Conservation (phyloP, 2,329 filamentous ascomycete species). For the Colletotrichum sansevieriae region DNA sequence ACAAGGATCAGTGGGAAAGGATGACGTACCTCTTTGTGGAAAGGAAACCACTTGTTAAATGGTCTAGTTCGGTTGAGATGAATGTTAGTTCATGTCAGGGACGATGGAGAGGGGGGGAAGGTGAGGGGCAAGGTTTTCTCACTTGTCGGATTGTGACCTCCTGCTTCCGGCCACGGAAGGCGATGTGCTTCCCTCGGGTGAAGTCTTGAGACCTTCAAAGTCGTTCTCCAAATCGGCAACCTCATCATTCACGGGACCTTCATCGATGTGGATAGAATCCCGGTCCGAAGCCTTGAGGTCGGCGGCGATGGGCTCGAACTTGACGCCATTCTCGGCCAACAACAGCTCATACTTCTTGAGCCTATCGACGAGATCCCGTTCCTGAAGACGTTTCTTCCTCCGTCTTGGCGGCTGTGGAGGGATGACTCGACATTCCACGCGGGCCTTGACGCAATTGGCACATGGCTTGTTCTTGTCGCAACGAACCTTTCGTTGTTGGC, state of each 20-base stretch:
- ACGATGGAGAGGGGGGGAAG: neutral
- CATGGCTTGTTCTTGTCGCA: constrained; percentile 82
- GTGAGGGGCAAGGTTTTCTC: constrained; percentile 14
- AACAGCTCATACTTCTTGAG: constrained; percentile 77
- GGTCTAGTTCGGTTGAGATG: constrained; percentile 16
- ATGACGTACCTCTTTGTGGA: constrained; percentile 63
- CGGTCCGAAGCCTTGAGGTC: constrained; percentile 55
- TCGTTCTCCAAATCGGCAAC: constrained; percentile 69
- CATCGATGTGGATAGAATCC: constrained; percentile 27
- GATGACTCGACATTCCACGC: constrained; percentile 71
- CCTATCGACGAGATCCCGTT: constrained; percentile 78
- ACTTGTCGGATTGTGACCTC: constrained; percentile 47
- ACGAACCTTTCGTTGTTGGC: constrained; percentile 81
- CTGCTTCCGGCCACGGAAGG: constrained; percentile 45
- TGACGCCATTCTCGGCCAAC: constrained; percentile 73
- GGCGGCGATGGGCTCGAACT: constrained; percentile 76
- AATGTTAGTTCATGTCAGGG: constrained; percentile 20
- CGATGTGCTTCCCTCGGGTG: constrained; percentile 59
- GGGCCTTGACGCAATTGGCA: constrained; percentile 74
- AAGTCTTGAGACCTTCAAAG: constrained; percentile 67
- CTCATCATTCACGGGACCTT: constrained; percentile 55
- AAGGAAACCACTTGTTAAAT: constrained; percentile 64
- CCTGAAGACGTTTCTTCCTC: constrained; percentile 74
- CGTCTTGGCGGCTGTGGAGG: constrained; percentile 69
- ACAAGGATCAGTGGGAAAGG: neutral